phyloP scores from a whole-genome alignment of 2,329 filamentous ascomycete genomes.

The Aspergillus pseudonomiae region DNA sequence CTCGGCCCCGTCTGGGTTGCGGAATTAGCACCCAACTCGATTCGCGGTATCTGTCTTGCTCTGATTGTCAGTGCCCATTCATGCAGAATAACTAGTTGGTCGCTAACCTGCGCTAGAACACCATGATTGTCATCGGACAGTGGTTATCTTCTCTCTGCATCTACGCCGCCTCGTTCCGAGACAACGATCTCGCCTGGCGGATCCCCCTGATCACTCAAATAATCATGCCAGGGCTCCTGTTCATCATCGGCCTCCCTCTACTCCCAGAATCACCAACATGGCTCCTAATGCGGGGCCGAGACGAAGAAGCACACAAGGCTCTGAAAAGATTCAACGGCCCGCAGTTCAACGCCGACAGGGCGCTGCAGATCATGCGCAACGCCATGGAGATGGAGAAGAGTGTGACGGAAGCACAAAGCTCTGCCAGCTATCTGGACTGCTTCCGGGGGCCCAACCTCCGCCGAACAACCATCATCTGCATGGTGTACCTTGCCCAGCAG shows the following conservation, averaged over 20 bases:
- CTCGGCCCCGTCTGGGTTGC: neutral
- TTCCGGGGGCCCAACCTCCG: neutral
- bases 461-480: neutral
- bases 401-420: neutral
- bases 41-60: neutral
- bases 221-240: neutral
- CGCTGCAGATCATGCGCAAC: neutral
- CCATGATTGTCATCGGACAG: neutral
- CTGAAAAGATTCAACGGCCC: neutral
- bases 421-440: neutral
- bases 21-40: neutral
- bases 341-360: neutral
- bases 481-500: neutral
- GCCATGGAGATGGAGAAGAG: neutral
- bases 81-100: neutral
- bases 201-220: neutral
- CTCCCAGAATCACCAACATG: neutral
- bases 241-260: neutral
- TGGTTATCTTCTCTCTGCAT: neutral
- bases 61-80: neutral
- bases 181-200: neutral
- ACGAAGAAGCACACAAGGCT: neutral
- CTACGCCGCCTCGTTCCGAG: neutral
- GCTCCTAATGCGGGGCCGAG: neutral
- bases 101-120: neutral